Evolutionary conservation across 495 filamentous ascomycete species (phyloP), one percentile per base, ranked within the genome.

Genomic region (Penicillium turbatum): DNA sequence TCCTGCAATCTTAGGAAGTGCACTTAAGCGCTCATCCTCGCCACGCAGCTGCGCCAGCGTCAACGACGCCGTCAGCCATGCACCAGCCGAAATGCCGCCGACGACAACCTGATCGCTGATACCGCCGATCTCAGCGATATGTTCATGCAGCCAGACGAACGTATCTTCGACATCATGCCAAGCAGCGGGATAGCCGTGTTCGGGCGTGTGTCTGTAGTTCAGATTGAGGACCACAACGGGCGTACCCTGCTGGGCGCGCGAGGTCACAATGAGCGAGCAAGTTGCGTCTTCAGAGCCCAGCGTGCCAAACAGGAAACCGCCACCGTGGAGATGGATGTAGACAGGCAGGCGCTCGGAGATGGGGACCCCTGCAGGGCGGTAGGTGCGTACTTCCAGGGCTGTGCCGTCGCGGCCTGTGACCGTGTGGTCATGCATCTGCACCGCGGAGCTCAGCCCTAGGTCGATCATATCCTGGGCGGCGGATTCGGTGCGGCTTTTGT

Each of bases 271-370:
- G 6, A 67, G 69, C 15, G 72, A 57, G 54, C 77, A 79, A 45
- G 54, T 66, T n/a, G 69, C 69, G 37, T 79, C 72, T 60, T 82
- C 79, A 30, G 76, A 71, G 15, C 61, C 49, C 6, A 78, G 59
- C 0, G 64, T 70, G 24, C 78, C 78, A 27, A 74, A 69, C n/a
- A 79, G 47, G 34, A 71, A 79, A 1, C 78, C 79, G 11, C 79
- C 78, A 9, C 78, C 78, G 57, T 82, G 78, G 32, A 75, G 65
- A 55, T 79, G 71, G 30, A 81, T 53, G 45, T 76, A 77, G 15
- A 74, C 62, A 0, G 78, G 77, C 7, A 78, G 58, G 12, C 24
- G 53, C 15, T 72, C 38, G 1, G 69, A 62, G 2, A 38, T 8
- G n/a, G 52, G 48, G 0, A 63, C 37, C 3, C 39, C 52, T 9